Base-by-base conservation (phyloP, 805 yeast species). In the Peterozyma toletana region DNA sequence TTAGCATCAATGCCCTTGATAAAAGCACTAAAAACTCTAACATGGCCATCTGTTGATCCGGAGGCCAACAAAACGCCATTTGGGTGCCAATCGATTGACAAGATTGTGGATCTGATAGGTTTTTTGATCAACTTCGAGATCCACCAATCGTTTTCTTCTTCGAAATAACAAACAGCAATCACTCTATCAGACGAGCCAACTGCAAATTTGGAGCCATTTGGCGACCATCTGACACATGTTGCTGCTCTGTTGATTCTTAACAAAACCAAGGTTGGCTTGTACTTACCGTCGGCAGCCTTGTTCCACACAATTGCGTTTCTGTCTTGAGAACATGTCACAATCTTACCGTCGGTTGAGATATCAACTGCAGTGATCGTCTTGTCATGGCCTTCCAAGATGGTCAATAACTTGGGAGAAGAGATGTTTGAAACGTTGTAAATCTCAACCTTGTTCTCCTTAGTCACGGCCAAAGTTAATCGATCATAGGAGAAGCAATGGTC, bases 121-220 rank as follows among this genome's bases (percentile, higher is more conserved):
- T 86, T 88, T 70, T 90, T 90, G 65, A 93, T 84, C 67, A 91
- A 99, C 65, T 91, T 91, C 11, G 98, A 87, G 41, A 93, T 90
- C 99, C 99, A 93, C 99, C 99, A 93, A 62, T 93, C 96, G 62
- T 91, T 93, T 56, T 89, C 96, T 49, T 74, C 85, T 66, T 93
- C 99, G 61, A 85, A 93, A 67, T 90, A 93, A 69, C 99, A 93
- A 40, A 93, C 86, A 9, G 98, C 96, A 63, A 93, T 83, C 50
- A 86, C 84, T 48, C 98, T 73, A 38, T 96, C 97, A 39, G 96
- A 88, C 2, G 96, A 86, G 1, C 97, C 99, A 39, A 91, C 98
- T 1, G 99, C 99, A 65, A 93, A 93, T 68, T 93, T 93, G 58
- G 68, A 68, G n/a, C 96, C 98, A 53, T 77, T 78, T 16, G 98